Evolutionary conservation across 192 early-diverging fungal genomes (phyloP), one percentile per base, ranked within the genome.

Genomic region (Backusella sp.): DNA sequence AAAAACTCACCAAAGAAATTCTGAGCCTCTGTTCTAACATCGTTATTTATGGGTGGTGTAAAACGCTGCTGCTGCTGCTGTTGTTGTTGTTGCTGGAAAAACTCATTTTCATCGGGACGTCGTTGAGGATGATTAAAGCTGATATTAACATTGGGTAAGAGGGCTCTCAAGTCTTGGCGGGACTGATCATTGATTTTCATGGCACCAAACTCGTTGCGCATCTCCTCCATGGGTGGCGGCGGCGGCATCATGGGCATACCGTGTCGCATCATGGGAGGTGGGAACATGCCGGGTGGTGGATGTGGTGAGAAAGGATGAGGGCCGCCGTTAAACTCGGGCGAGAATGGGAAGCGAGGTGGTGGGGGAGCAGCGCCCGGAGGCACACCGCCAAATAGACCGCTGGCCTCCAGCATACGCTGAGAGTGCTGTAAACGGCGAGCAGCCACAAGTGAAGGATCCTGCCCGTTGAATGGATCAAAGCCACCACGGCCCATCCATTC

Each of bases 141-240:
- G 46, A 90, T 80, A 81, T 86, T 90, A n/a, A 86, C 86, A 77
- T 90, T 88, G 41, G 88, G 88, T 68, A 90, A 86, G 8, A 90
- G 56, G 23, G 88, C 86, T 73, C 87, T 75, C 62, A 90, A 81
- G 30, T 85, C 89, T 19, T 88, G 84, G 8, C 70, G 70, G 41
- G 70, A 71, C 19, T 49, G 70, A n/a, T 19, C 39, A 32, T 67
- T 62, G 3, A 74, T 42, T 9, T 62, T 66, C 17, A 74, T 14
- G 5, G 15, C 52, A 44, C 65, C n/a, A 19, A 74, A 44, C 44
- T 74, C 73, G 19, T 74, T 74, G 46, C 65, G 39, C 21, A 74
- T 21, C 14, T 74, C 21, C 1, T 34, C 73, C 28, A 74, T 44
- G 1, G 11, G 41, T 5, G 56, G 46, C 23, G 41, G 72, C 19